Percentiles rank a stretch among this genome's conserved stretches.
phyloP scores from a whole-genome alignment of 192 early-diverging fungal genomes.

The Coemansia javaensis region DNA sequence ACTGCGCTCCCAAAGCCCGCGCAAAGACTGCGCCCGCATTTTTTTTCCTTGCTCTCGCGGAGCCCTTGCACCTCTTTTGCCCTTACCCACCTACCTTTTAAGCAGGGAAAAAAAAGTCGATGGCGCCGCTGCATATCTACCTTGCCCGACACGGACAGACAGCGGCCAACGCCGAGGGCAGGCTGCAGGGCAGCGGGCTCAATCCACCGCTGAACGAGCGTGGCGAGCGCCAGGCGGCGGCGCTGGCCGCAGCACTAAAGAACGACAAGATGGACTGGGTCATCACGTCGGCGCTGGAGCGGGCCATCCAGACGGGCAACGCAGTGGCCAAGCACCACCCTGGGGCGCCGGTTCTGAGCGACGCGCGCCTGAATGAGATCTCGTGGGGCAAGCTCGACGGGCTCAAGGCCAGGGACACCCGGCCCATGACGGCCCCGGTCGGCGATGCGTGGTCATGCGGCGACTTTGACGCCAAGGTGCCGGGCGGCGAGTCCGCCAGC shows the following conservation, averaged over 20 bases:
- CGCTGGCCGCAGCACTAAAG: constrained; percentile 22
- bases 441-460: constrained; percentile 17
- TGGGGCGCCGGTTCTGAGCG: constrained; percentile 16
- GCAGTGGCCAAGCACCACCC: constrained; percentile 17
- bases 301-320: constrained; percentile 34
- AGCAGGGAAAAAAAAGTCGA: too few relatives aligned
- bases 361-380: constrained; percentile 40
- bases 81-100: too few relatives aligned
- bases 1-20: too few relatives aligned
- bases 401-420: constrained; percentile 5
- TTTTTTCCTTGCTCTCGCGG: constrained; percentile 1
- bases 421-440: constrained; percentile 5
- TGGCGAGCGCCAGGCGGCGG: constrained; percentile 23
- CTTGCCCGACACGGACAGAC: constrained; percentile 46
- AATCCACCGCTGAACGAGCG: constrained; percentile 29
- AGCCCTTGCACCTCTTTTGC: too few relatives aligned
- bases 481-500: constrained; percentile 36
- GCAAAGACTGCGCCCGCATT: too few relatives aligned
- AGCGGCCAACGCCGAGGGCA: constrained; percentile 22
- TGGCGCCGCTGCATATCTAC: constrained; percentile 20
- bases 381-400: constrained; percentile 45
- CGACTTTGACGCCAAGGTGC: constrained; percentile 32
- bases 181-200: constrained; percentile 31
- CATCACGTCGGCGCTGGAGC: constrained; percentile 23
- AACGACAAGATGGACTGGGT: constrained; percentile 35